Evolutionary conservation across 306 rosid genomes (phyloP).

Genomic region (Biancaea sappan): DNA sequence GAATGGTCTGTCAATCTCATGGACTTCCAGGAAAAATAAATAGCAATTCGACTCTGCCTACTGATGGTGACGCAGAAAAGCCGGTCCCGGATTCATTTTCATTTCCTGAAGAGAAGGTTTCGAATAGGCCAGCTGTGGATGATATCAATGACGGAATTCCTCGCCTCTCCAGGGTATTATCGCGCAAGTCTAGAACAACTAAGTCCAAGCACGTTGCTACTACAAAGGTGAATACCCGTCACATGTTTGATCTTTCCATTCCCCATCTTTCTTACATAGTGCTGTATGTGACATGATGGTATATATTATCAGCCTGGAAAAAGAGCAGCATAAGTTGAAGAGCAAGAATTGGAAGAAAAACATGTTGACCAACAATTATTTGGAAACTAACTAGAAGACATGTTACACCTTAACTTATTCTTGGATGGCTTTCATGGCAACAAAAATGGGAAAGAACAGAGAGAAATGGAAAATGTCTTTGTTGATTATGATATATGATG

Average conservation of each 20-base stretch:
- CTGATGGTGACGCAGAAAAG: constrained; percentile 55
- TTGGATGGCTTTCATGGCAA: no score
- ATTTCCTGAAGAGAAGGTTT: constrained; percentile 50
- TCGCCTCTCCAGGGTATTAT: constrained; percentile 60
- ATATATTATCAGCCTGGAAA: no score
- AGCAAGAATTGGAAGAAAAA: no score
- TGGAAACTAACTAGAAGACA: no score
- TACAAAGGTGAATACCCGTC: constrained; percentile 60
- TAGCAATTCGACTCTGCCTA: constrained; percentile 48
- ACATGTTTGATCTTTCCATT: constrained; percentile 23
- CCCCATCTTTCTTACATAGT: background rate
- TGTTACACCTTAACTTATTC: no score
- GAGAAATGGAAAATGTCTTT: no score
- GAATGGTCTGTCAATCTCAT: constrained; percentile 43
- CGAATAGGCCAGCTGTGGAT: constrained; percentile 52
- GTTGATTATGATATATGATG: no score
- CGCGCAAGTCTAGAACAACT: constrained; percentile 71
- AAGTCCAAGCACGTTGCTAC: constrained; percentile 74
- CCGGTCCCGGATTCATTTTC: constrained; percentile 65
- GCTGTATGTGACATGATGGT: background rate
- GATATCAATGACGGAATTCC: constrained; percentile 90
- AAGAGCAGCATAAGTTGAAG: no score
- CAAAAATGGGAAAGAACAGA: no score
- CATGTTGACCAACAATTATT: no score
- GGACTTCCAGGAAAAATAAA: constrained; percentile 47